These are phyloP conservation scores for Botryotinia convoluta DNA, from an alignment of 2,329 filamentous ascomycete species.

Conservation along the genomic window DNA sequence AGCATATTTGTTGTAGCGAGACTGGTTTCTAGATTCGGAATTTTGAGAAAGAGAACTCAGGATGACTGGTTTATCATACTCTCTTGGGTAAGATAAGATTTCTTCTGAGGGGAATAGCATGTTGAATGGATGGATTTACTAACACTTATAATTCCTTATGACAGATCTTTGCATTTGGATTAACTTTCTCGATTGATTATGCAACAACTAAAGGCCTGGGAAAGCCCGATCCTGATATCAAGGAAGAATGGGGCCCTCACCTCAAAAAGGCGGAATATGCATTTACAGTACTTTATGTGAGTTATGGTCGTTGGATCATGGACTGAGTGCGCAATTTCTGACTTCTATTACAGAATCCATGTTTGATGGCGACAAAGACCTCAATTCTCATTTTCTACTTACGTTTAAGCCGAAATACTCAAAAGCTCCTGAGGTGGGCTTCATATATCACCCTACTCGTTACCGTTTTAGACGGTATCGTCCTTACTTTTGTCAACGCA, in stretches of 20 bases:
- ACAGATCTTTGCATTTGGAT: constrained; percentile 57
- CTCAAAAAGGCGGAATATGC: constrained; percentile 62
- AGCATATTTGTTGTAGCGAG: constrained; percentile 74
- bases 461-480: constrained; percentile 74
- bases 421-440: constrained; percentile 73
- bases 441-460: constrained; percentile 76
- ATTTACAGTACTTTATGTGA: constrained; percentile 61
- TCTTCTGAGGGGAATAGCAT: neutral
- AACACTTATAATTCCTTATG: neutral
- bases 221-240: constrained; percentile 62
- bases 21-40: constrained; percentile 67
- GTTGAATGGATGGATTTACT: neutral
- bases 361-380: constrained; percentile 86
- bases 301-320: constrained; percentile 29
- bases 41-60: constrained; percentile 68
- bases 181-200: constrained; percentile 65
- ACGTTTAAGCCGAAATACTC: constrained; percentile 72
- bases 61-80: constrained; percentile 81
- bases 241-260: constrained; percentile 45
- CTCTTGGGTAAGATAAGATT: constrained; percentile 60
- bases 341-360: constrained; percentile 64
- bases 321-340: neutral
- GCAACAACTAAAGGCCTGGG: constrained; percentile 65
- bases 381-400: constrained; percentile 93
- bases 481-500: constrained; percentile 81